Conservation (phyloP, 1,139 yeast species). For the Blastobotrys apis region DNA sequence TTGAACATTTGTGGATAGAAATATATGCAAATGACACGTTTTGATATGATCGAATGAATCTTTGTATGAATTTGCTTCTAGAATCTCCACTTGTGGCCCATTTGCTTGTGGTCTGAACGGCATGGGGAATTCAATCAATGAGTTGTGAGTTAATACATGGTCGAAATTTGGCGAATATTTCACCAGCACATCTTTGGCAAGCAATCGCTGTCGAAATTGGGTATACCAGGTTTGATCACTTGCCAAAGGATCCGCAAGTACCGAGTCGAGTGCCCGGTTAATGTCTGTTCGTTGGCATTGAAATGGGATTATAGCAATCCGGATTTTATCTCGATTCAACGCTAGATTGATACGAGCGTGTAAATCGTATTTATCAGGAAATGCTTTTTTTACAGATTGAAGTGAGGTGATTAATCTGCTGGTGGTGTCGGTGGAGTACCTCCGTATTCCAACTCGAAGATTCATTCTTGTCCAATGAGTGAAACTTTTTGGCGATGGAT, state of each 20-base stretch:
- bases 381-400: slow-evolving; percentile 25
- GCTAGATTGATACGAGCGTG: slow-evolving; percentile 25
- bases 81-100: slow-evolving; percentile 24
- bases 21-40: slow-evolving; percentile 32
- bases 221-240: slow-evolving; percentile 34
- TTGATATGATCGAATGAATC: slow-evolving; percentile 33
- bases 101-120: slow-evolving; percentile 26
- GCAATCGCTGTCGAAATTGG: slow-evolving; percentile 28
- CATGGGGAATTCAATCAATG: slow-evolving; percentile 35
- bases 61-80: slow-evolving; percentile 32
- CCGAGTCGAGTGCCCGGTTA: slow-evolving; percentile 31
- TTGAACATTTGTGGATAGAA: slow-evolving; percentile 22
- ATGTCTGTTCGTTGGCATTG: slow-evolving; percentile 26
- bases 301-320: slow-evolving; percentile 32
- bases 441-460: neutral
- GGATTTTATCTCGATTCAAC: slow-evolving; percentile 14
- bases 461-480: too few relatives aligned
- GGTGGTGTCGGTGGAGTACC: neutral
- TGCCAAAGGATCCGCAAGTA: slow-evolving; percentile 37
- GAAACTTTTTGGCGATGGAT: too few relatives aligned
- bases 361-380: slow-evolving; percentile 23
- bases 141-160: slow-evolving; percentile 34
- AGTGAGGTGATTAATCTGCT: neutral
- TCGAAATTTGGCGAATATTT: slow-evolving; percentile 31
- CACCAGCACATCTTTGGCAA: slow-evolving; percentile 35